Evolutionary conservation across 1,139 yeast genomes (phyloP), one percentile per base, ranked within the genome.

Genomic region (Diutina sp.): DNA sequence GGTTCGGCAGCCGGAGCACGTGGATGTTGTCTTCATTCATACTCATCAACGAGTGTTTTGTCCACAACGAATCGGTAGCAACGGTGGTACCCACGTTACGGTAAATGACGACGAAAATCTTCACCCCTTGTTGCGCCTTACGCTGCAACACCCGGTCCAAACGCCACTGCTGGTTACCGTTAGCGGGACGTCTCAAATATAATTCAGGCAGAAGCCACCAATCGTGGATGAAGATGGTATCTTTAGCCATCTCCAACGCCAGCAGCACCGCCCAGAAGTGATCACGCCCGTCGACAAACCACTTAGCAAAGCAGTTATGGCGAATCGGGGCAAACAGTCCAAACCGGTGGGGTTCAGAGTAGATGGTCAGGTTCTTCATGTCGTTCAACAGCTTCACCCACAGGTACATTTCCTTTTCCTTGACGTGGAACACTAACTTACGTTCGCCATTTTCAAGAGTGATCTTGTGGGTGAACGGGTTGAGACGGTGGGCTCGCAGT

Each of bases 161-260:
- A 67, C 99, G 80, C 85, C 91, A 93, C 62, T 89, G 88, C 67
- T 95, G 98, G 64, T 93, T 91, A 14, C 97, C 97, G 68, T 89
- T 87, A 0, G 97, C 93, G 0, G 99, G 99, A 56, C 99, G 77
- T 61, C 99, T 80, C 71, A 95, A 73, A 64, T 95, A 93, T 11
- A 93, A 68, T 67, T 95, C 99, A 0, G 99, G 99, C 11, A 95
- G 82, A 41, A 95, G 74, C 99, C 99, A 95, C 99, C 99, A 95
- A 67, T 93, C 99, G 67, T 93, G 98, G 57, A 95, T 90, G 67
- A 85, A 95, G 51, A 95, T 87, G 1, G 88, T 95, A 72, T 93
- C 99, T 63, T 85, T 85, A 0, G 99, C 99, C 89, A 89, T 85
- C 63, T 87, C 91, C 59, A 93, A 74, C 0, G 98, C 99, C 6